Conservation (phyloP, 139 green algal genomes). For the Chlamydomonas schloesseri region DNA sequence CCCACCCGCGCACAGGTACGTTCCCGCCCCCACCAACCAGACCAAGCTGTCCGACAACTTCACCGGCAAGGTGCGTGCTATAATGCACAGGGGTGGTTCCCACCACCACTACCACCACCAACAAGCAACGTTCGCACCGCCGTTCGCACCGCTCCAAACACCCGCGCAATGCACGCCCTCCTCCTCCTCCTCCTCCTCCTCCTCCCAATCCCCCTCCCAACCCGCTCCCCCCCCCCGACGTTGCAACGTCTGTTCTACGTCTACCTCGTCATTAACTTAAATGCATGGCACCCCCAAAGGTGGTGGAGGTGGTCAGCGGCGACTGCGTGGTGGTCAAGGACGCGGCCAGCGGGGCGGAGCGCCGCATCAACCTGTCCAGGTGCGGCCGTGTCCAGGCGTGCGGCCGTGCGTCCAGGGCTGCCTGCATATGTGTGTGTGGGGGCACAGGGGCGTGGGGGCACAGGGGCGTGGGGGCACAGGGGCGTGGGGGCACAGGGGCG, state of each 20-base stretch:
- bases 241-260: too few species aligned
- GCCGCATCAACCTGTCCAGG: constrained; percentile 87
- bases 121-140: too few species aligned
- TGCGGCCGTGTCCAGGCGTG: constrained; percentile 6
- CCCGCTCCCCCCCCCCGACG: neutral
- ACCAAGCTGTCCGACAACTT: constrained; percentile 85
- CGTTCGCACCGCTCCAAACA: too few species aligned
- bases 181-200: neutral
- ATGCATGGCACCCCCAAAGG: too few species aligned
- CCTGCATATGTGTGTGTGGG: too few species aligned
- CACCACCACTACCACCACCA: too few species aligned
- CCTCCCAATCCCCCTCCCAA: neutral
- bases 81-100: too few species aligned
- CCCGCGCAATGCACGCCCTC: too few species aligned
- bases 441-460: too few species aligned
- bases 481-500: too few species aligned
- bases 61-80: constrained; percentile 73
- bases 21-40: constrained; percentile 49
- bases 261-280: too few species aligned
- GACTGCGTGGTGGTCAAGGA: constrained; percentile 93
- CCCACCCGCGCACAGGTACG: neutral
- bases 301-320: constrained; percentile 90
- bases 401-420: neutral
- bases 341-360: constrained; percentile 72
- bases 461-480: too few species aligned